phyloP scores from a whole-genome alignment of 2,329 filamentous ascomycete species.

The Zasmidium angulare region DNA sequence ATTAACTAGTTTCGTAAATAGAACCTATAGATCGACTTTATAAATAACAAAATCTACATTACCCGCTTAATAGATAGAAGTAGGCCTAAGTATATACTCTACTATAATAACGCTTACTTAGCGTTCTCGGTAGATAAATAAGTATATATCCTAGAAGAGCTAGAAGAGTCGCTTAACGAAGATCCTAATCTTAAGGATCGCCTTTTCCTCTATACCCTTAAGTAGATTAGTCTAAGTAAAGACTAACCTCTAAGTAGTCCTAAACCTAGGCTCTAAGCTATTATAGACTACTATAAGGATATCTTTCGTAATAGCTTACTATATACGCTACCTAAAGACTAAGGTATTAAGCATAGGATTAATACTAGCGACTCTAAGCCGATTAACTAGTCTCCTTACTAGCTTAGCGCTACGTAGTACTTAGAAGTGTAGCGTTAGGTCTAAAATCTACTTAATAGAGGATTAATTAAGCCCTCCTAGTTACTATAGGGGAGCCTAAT shows the following conservation, averaged over 20 bases:
- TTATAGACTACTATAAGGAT: not conserved
- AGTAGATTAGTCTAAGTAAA: not conserved
- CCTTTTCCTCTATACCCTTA: not conserved
- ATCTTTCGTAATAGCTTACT: not conserved
- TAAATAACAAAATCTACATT: not conserved
- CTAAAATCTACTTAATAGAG: too few species aligned
- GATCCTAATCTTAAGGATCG: too few species aligned
- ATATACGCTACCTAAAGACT: not conserved
- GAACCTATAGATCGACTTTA: not conserved
- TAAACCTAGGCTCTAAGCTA: not conserved
- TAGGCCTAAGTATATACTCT: not conserved
- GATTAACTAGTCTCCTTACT: not conserved
- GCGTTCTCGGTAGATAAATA: too few species aligned
- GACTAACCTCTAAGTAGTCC: not conserved
- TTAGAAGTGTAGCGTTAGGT: too few species aligned
- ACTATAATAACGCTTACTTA: too few species aligned
- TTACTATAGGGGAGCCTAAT: too few species aligned
- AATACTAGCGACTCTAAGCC: not conserved
- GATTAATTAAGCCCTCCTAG: too few species aligned
- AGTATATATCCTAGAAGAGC: too few species aligned
- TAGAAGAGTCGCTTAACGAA: too few species aligned
- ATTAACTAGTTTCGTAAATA: too few species aligned
- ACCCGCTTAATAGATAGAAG: not conserved
- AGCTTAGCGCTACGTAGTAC: not conserved
- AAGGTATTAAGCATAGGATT: not conserved